These are phyloP conservation scores for Emergomyces africanus DNA, from an alignment of 2,329 filamentous ascomycete species.

Conservation along the genomic window DNA sequence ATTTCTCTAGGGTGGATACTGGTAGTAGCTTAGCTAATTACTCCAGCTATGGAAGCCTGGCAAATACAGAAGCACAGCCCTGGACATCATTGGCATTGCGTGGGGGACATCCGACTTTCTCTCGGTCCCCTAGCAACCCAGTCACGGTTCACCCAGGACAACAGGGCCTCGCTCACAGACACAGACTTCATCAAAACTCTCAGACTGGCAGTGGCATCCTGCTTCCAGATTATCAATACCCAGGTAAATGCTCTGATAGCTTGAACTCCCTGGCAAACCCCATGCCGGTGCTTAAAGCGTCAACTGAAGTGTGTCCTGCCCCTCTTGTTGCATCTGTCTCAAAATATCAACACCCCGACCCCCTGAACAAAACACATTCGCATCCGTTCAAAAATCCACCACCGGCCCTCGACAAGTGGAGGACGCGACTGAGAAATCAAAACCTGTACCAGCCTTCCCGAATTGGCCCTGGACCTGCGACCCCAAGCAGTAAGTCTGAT, in stretches of 20 bases:
- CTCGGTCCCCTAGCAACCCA: neutral
- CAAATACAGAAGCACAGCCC: slow-evolving; percentile 1
- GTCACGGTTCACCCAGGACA: neutral
- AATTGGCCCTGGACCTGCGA: slow-evolving; percentile 1
- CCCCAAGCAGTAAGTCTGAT: slow-evolving; percentile 11
- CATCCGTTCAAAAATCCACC: slow-evolving; percentile 11
- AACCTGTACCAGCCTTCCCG: slow-evolving; percentile 1
- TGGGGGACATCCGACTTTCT: neutral
- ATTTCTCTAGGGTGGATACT: slow-evolving; percentile 7
- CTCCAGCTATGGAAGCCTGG: slow-evolving; percentile 13
- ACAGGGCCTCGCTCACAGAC: neutral
- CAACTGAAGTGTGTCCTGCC: slow-evolving; percentile 6
- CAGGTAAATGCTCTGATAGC: neutral
- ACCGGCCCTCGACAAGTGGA: slow-evolving; percentile 5
- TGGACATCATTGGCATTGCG: slow-evolving; percentile 2
- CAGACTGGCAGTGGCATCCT: slow-evolving; percentile 3
- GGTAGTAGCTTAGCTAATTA: slow-evolving; percentile 16
- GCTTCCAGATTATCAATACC: slow-evolving; percentile 4
- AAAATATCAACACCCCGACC: slow-evolving; percentile 9
- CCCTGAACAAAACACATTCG: slow-evolving; percentile 8
- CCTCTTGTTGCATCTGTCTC: slow-evolving; percentile 3
- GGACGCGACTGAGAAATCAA: neutral
- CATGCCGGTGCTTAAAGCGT: slow-evolving; percentile 7
- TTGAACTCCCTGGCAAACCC: neutral
- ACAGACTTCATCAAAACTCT: slow-evolving; percentile 5